Evolutionary conservation across 2,329 filamentous ascomycete genomes (phyloP).

Genomic region (Fusarium sp.): DNA sequence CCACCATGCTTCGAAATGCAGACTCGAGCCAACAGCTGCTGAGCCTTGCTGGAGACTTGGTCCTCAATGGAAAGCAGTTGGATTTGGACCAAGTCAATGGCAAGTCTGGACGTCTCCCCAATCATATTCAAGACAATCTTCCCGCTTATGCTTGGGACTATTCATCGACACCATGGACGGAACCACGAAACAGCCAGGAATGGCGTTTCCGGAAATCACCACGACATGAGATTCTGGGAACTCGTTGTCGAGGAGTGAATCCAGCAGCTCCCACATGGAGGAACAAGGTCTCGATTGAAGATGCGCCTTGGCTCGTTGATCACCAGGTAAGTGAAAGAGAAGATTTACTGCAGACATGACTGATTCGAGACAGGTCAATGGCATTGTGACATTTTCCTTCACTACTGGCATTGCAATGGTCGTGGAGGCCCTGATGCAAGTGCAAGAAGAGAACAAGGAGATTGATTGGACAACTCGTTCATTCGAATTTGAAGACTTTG

Average conservation of each 20-base stretch:
- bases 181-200: constrained; percentile 39
- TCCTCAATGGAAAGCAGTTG: constrained; percentile 37
- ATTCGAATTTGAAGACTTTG: constrained; percentile 40
- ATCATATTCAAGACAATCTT: constrained; percentile 36
- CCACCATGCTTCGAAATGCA: constrained; percentile 39
- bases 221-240: constrained; percentile 40
- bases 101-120: constrained; percentile 34
- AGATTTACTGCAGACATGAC: not conserved
- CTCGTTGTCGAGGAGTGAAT: constrained; percentile 40
- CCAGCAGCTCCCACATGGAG: constrained; percentile 43
- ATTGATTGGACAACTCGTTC: constrained; percentile 34
- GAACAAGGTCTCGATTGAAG: constrained; percentile 42
- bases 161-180: constrained; percentile 39
- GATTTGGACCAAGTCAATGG: constrained; percentile 35
- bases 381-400: constrained; percentile 40
- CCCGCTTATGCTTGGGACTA: constrained; percentile 42
- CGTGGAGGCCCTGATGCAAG: constrained; percentile 41
- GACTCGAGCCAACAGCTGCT: constrained; percentile 38
- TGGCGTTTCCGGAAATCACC: constrained; percentile 41
- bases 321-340: constrained; percentile 32
- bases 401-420: constrained; percentile 43
- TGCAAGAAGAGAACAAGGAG: constrained; percentile 38
- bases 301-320: constrained; percentile 42
- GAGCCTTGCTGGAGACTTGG: constrained; percentile 37
- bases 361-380: constrained; percentile 35